These are phyloP conservation scores for Exserohilum turcica DNA, from an alignment of 2,329 filamentous ascomycete genomes.

Conservation along the genomic window DNA sequence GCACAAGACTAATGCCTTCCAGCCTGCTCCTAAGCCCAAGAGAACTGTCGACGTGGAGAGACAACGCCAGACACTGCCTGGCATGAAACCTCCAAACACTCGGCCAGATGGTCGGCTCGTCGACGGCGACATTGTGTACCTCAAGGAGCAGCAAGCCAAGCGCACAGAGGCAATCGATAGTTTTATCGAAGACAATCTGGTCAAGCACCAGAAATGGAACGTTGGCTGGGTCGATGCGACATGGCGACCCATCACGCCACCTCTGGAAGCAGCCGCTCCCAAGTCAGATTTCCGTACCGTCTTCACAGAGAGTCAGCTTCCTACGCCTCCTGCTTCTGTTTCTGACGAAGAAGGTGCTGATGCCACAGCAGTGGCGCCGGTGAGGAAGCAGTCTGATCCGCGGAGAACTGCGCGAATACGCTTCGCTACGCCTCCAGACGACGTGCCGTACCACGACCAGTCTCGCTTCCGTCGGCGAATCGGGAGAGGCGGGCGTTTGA, in stretches of 20 bases:
- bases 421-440: constrained; percentile 47
- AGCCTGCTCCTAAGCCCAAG: constrained; percentile 53
- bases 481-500: constrained; percentile 81
- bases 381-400: constrained; percentile 33
- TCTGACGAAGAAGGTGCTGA: constrained; percentile 52
- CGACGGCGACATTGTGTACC: constrained; percentile 77
- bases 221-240: constrained; percentile 87
- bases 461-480: constrained; percentile 82
- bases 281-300: constrained; percentile 49
- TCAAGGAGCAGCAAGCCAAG: constrained; percentile 78
- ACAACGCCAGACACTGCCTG: constrained; percentile 70
- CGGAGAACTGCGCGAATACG: constrained; percentile 42
- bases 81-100: constrained; percentile 52
- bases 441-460: constrained; percentile 46
- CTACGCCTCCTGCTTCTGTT: constrained; percentile 55
- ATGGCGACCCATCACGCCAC: constrained; percentile 79
- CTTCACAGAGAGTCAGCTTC: constrained; percentile 48
- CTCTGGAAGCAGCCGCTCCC: constrained; percentile 59
- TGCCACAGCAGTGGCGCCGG: constrained; percentile 46
- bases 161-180: constrained; percentile 79
- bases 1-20: constrained; percentile 29
- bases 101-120: constrained; percentile 70
- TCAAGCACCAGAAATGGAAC: constrained; percentile 92
- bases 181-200: constrained; percentile 84
- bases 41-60: constrained; percentile 64